These are phyloP conservation scores for Nectriaceae sp. DNA, from an alignment of 2,329 filamentous ascomycete species.

Conservation along the genomic window DNA sequence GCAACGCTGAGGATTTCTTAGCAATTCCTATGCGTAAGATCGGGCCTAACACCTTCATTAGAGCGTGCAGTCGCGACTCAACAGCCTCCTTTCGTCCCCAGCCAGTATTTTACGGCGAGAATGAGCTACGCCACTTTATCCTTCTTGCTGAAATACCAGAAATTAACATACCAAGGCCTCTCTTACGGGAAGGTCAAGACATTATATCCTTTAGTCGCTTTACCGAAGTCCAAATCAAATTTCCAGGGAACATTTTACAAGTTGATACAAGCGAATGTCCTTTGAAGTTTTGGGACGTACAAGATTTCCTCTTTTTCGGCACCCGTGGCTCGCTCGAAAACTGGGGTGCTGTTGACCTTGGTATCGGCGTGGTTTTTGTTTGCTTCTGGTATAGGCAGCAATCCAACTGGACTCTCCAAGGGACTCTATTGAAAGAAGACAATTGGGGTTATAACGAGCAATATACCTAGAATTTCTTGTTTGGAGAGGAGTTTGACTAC, in stretches of 20 bases:
- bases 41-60: neutral
- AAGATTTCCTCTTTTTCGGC: constrained; percentile 7
- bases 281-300: constrained; percentile 4
- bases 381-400: neutral
- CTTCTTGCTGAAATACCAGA: neutral
- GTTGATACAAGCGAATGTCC: neutral
- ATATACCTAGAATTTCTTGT: neutral
- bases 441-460: neutral
- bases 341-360: constrained; percentile 2
- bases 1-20: neutral
- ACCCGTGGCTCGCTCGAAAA: constrained; percentile 1
- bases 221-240: neutral
- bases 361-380: neutral
- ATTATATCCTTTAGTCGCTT: neutral
- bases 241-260: neutral
- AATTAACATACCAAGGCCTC: neutral
- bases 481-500: neutral
- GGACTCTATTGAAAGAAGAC: neutral
- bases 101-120: neutral
- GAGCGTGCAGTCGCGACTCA: neutral
- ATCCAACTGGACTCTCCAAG: neutral
- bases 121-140: neutral
- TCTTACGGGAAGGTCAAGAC: neutral
- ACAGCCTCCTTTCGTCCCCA: neutral
- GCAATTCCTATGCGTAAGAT: neutral